These are phyloP conservation scores for Phascolomyces articulosus DNA, from an alignment of 371 early-diverging fungal species.

Conservation along the genomic window DNA sequence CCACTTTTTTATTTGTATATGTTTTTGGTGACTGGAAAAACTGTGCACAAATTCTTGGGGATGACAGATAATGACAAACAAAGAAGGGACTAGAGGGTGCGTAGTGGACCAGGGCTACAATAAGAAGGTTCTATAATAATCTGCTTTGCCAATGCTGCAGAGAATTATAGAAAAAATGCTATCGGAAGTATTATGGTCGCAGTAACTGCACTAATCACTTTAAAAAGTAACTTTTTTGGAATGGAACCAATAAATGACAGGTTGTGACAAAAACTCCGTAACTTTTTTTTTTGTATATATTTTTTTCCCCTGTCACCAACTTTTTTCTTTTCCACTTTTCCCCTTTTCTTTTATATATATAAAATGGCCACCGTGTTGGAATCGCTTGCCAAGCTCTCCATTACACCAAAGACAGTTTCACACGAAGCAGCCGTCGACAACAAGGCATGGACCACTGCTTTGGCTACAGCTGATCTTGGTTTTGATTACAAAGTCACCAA, in stretches of 20 bases:
- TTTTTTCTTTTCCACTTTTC: neutral
- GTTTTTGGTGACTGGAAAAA: too few species aligned
- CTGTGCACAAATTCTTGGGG: too few species aligned
- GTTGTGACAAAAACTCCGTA: neutral
- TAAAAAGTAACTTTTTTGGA: neutral
- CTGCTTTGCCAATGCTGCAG: too few species aligned
- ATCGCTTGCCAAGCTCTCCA: slow-evolving; percentile 43
- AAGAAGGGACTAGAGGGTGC: too few species aligned
- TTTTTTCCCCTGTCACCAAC: neutral
- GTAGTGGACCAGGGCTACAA: too few species aligned
- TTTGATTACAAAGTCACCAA: slow-evolving; percentile 52
- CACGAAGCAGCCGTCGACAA: slow-evolving; percentile 59
- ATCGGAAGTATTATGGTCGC: too few species aligned
- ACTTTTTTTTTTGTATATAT: neutral
- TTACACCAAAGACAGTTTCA: slow-evolving; percentile 45
- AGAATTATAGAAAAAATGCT: too few species aligned
- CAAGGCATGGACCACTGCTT: slow-evolving; percentile 56
- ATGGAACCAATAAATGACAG: slow-evolving; percentile 4
- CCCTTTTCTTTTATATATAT: neutral
- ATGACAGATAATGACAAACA: too few species aligned
- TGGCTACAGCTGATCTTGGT: slow-evolving; percentile 27
- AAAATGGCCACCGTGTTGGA: slow-evolving; percentile 35
- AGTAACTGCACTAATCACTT: too few species aligned
- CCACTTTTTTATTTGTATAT: too few species aligned
- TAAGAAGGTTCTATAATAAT: too few species aligned